A percentile compares a stretch with the other conserved stretches of the same genome.
These are phyloP conservation scores for Solanum ahanhuiri DNA, from an alignment of 257 asterid species.

Conservation along the genomic window DNA sequence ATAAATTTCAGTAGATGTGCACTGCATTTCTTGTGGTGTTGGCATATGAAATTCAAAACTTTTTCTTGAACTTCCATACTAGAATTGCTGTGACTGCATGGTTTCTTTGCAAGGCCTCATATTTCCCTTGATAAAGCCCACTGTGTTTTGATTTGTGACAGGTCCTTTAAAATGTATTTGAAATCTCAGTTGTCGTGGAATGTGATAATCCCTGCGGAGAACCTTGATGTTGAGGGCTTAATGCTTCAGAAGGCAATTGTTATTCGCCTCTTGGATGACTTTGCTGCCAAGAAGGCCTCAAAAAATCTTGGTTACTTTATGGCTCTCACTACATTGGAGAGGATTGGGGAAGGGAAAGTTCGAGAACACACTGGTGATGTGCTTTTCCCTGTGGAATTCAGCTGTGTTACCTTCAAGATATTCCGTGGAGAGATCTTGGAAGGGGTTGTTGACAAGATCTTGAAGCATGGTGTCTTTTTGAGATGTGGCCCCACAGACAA, in stretches of 20 bases:
- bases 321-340: neutral
- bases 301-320: neutral
- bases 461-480: slow-evolving; percentile 61
- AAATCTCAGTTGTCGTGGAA: slow-evolving; percentile 53
- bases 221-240: neutral
- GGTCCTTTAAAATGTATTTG: slow-evolving; percentile 38
- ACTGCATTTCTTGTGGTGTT: neutral
- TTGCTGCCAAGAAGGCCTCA: neutral
- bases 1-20: neutral
- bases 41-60: neutral
- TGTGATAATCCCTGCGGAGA: slow-evolving; percentile 49
- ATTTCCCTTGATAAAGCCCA: neutral
- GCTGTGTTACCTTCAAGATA: neutral
- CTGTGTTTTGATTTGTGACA: neutral
- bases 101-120: neutral
- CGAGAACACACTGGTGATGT: neutral
- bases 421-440: slow-evolving; percentile 39
- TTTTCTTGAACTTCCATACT: neutral
- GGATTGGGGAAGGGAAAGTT: neutral
- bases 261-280: neutral
- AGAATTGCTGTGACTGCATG: neutral
- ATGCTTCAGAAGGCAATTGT: neutral
- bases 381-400: neutral
- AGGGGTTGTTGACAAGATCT: slow-evolving; percentile 52
- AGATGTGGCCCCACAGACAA: slow-evolving; percentile 59